Evolutionary conservation across 2,329 filamentous ascomycete species (phyloP).

Genomic region (Cordyceps pruinosa): DNA sequence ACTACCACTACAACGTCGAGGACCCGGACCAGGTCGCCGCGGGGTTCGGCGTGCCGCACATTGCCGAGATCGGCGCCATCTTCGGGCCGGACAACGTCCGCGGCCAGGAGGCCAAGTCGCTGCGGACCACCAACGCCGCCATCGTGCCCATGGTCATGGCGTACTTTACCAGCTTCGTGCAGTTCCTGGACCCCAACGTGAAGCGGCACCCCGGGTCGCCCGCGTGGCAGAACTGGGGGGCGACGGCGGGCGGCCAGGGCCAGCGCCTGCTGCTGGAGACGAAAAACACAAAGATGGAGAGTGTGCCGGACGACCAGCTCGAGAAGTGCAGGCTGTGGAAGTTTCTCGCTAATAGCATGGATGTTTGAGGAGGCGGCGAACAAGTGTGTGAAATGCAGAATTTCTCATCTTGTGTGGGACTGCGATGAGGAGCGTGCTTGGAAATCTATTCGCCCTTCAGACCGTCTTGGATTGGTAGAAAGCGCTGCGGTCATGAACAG

Average conservation of each 20-base stretch:
- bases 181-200: constrained; percentile 37
- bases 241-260: constrained; percentile 1
- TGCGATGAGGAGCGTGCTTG: not conserved
- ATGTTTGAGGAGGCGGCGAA: constrained; percentile 8
- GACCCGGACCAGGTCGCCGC: constrained; percentile 28
- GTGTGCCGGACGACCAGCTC: constrained; percentile 24
- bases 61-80: constrained; percentile 40
- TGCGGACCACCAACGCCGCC: constrained; percentile 36
- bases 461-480: not conserved
- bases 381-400: not conserved
- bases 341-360: constrained; percentile 23
- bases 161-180: constrained; percentile 45
- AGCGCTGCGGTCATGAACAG: not conserved
- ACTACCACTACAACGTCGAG: constrained; percentile 44
- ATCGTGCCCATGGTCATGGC: constrained; percentile 41
- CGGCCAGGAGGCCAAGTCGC: constrained; percentile 27
- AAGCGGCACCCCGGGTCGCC: constrained; percentile 28
- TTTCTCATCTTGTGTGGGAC: not conserved
- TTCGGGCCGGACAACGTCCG: constrained; percentile 34
- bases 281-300: constrained; percentile 32
- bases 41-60: constrained; percentile 43
- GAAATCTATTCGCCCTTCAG: not conserved
- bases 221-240: constrained; percentile 35
- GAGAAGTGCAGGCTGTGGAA: constrained; percentile 35
- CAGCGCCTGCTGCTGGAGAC: constrained; percentile 33